Evolutionary conservation across 495 filamentous ascomycete species (phyloP).

Genomic region (Aspergillus carlsbadensis): DNA sequence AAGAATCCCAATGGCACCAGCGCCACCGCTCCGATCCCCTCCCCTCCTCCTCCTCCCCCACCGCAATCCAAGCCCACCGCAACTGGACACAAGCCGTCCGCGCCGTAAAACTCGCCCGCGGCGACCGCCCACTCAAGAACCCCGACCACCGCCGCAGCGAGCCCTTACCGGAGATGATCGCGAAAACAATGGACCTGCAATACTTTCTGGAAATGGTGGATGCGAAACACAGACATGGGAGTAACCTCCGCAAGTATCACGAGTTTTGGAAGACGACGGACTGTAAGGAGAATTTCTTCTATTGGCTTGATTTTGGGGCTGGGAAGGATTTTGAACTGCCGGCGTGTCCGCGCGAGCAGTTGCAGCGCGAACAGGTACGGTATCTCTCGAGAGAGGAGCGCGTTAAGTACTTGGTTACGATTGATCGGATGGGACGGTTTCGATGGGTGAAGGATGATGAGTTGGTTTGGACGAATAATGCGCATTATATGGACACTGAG

Average conservation of each 20-base stretch:
- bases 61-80: constrained; percentile 54
- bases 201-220: constrained; percentile 97
- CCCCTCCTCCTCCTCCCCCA: constrained; percentile 12
- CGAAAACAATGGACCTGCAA: constrained; percentile 80
- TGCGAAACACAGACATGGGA: constrained; percentile 82
- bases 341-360: constrained; percentile 59
- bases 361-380: constrained; percentile 69
- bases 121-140: constrained; percentile 47
- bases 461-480: constrained; percentile 67
- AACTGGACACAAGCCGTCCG: constrained; percentile 74
- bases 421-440: constrained; percentile 65
- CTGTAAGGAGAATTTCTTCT: constrained; percentile 88
- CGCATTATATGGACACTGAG: constrained; percentile 74
- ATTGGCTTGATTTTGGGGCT: constrained; percentile 88
- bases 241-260: constrained; percentile 82
- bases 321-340: constrained; percentile 58
- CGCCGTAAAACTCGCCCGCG: constrained; percentile 69
- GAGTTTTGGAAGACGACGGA: constrained; percentile 73
- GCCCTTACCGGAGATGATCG: constrained; percentile 36
- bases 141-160: not conserved
- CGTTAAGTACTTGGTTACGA: constrained; percentile 66
- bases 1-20: constrained; percentile 61
- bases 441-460: constrained; percentile 79
- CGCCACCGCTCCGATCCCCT: constrained; percentile 41
- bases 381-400: constrained; percentile 74